Conservation (phyloP, 768 basidiomycete genomes). For the Rhodotorula babjevae region DNA sequence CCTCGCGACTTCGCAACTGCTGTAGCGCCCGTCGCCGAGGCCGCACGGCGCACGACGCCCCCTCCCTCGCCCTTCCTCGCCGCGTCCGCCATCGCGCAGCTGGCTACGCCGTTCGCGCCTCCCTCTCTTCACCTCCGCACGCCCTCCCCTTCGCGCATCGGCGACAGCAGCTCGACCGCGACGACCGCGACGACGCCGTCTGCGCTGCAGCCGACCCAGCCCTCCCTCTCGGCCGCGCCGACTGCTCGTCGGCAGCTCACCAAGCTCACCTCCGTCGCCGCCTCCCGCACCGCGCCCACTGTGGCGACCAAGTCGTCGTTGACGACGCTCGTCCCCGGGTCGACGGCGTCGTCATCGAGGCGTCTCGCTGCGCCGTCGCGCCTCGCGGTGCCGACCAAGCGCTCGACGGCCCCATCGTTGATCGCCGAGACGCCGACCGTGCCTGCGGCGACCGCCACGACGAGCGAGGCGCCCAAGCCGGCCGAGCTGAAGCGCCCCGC, state of each 20-base stretch:
- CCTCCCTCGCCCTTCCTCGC: not conserved
- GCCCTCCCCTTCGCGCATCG: not conserved
- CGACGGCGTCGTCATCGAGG: not conserved
- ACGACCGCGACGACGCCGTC: not conserved
- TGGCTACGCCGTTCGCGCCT: not conserved
- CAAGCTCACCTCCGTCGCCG: slow-evolving; percentile 10
- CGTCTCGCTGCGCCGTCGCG: not conserved
- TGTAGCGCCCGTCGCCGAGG: no score
- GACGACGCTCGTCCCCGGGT: slow-evolving; percentile 3
- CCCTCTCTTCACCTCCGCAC: not conserved
- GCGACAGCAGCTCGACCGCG: not conserved
- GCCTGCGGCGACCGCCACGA: no score
- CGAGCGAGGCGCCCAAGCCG: not conserved
- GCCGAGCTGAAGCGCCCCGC: not conserved
- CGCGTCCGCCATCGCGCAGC: not conserved
- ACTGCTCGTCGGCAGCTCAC: slow-evolving; percentile 20
- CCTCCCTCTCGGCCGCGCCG: not conserved
- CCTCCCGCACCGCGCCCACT: not conserved
- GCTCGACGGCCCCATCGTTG: not conserved
- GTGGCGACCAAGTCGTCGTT: not conserved
- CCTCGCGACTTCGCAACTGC: no score
- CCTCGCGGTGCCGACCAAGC: not conserved
- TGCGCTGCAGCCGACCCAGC: not conserved
- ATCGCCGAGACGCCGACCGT: not conserved
- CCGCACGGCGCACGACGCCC: no score